Base-by-base conservation (phyloP, 2,329 filamentous ascomycete species). In the Pseudogymnoascus sp. region DNA sequence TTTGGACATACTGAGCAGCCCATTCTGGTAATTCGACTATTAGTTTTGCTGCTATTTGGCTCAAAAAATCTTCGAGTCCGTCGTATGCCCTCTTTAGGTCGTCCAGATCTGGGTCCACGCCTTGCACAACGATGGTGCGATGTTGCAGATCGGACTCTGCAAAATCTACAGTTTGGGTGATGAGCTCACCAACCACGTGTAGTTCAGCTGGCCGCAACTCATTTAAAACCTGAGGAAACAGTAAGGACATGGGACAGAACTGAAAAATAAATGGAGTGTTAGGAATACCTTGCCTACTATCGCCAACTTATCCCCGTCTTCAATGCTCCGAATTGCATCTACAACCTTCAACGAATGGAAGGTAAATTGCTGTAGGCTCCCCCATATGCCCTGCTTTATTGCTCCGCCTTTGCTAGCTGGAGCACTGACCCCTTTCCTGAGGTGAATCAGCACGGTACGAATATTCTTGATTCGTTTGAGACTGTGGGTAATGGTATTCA, bases 161-260 rank as follows among this genome's bases (percentile, higher is more conserved):
- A 69, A 97, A 93, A 72, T 97, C 91, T 60, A 96, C 83, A 13
- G 87, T 88, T 62, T 87, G 83, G 44, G 84, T 83, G 61, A 97
- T 89, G 64, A 86, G 79, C 62, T 85, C 82, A 4, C 91, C 91
- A 36, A 96, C 78, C 42, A 82, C 78, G 31, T 86, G 82, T 2
- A 96, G 76, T 5, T 82, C 78, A 21, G 77, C 75, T 21, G 80
- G 78, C 61, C 89, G 80, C 36, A 93, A 82, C 9, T 78, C 78
- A 15, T 83, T 77, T 5, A 86, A 71, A n/a, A 90, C 75, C 81
- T 88, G 69, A 69, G 65, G 21, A 65, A 61, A 21, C 35, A 7
- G 19, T 61, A 40, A 42, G 33, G 15, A 57, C 15, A 33, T 57
- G 28, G 5, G 50, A 19, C n/a, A 2, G 8, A 50, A 21, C 4